Conservation (phyloP, 805 yeast species). For the Blastobotrys terrestris region DNA sequence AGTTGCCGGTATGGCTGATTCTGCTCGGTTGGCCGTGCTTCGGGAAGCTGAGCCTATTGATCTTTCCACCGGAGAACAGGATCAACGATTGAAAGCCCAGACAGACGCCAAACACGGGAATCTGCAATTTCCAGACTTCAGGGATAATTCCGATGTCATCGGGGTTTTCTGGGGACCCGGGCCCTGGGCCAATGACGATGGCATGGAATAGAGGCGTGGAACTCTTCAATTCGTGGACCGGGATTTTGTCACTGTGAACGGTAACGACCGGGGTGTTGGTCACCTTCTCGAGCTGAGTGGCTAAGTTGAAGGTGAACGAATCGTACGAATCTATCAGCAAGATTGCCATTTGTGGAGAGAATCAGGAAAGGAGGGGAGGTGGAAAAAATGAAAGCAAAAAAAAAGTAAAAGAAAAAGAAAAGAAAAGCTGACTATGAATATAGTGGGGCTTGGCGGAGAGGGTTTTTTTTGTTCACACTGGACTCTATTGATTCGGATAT, state of each 20-base stretch:
- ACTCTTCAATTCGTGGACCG: slow-evolving; percentile 31
- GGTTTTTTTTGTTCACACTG: too few species aligned
- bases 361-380: too few species aligned
- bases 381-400: not conserved
- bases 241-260: slow-evolving; percentile 57
- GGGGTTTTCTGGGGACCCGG: slow-evolving; percentile 72
- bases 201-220: slow-evolving; percentile 54
- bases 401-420: not conserved
- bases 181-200: slow-evolving; percentile 92
- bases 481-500: not conserved
- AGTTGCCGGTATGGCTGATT: slow-evolving; percentile 33
- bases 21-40: slow-evolving; percentile 81
- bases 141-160: slow-evolving; percentile 71
- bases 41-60: slow-evolving; percentile 49
- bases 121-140: slow-evolving; percentile 39
- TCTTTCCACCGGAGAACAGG: slow-evolving; percentile 49
- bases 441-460: not conserved
- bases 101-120: slow-evolving; percentile 87
- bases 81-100: slow-evolving; percentile 87
- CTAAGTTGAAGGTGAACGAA: slow-evolving; percentile 83
- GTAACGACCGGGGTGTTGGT: slow-evolving; percentile 47
- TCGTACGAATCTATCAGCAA: slow-evolving; percentile 89
- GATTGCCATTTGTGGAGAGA: slow-evolving; percentile 30
- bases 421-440: not conserved
- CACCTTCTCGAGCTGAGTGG: slow-evolving; percentile 50